Conservation (phyloP, 495 filamentous ascomycete genomes). For the Platismatia glauca region DNA sequence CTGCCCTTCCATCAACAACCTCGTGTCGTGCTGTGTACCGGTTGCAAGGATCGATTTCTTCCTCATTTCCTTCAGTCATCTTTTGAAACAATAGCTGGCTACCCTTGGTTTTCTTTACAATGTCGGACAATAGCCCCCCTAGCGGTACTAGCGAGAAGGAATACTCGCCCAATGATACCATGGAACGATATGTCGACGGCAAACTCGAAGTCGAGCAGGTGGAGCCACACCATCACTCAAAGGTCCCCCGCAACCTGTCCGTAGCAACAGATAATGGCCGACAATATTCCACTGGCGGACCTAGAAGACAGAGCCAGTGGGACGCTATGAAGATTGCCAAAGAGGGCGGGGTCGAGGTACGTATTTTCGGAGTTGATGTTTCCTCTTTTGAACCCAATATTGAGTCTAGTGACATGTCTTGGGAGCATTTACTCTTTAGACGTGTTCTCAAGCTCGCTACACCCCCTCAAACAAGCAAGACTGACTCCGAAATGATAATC, state of each 20-base stretch:
- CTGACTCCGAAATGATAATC: no score
- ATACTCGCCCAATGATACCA: constrained; percentile 6
- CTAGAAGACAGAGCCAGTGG: constrained; percentile 17
- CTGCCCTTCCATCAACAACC: neutral
- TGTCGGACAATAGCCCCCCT: constrained; percentile 4
- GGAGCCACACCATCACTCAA: constrained; percentile 6
- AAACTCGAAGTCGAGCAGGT: constrained; percentile 19
- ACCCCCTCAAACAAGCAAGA: no score
- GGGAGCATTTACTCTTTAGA: no score
- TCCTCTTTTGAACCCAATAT: no score
- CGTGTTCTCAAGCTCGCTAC: no score
- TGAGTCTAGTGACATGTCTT: no score
- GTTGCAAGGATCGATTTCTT: neutral
- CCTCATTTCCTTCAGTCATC: neutral
- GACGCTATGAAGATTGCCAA: constrained; percentile 20
- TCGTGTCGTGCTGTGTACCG: neutral
- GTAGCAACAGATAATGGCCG: constrained; percentile 15
- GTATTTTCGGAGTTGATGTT: no score
- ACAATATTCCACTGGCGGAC: constrained; percentile 17
- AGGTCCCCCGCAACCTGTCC: constrained; percentile 11
- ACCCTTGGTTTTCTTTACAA: no score
- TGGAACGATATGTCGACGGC: constrained; percentile 16
- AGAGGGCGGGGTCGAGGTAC: constrained; percentile 19
- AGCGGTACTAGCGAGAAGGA: constrained; percentile 3
- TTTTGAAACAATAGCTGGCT: no score